Percentiles rank a stretch among this genome's conserved stretches.
Evolutionary conservation across 139 green algal genomes (phyloP).

Genomic region (Nannochloris sp.): DNA sequence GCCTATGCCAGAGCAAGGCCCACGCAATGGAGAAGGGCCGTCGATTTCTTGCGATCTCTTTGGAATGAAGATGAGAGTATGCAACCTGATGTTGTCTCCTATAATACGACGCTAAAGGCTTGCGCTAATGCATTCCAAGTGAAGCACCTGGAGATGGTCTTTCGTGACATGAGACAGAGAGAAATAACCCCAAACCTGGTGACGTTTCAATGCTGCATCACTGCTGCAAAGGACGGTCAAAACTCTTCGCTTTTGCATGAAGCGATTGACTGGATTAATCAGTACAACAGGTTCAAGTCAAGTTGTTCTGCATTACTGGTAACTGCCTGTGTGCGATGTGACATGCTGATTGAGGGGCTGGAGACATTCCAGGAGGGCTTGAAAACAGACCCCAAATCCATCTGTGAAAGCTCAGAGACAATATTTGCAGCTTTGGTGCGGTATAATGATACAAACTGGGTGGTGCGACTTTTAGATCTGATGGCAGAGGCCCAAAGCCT

Average conservation of each 20-base stretch:
- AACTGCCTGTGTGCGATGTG: conserved; percentile 44
- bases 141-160: conserved; percentile 36
- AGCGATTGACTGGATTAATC: conserved; percentile 40
- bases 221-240: conserved; percentile 38
- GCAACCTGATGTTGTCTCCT: conserved; percentile 64
- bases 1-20: conserved; percentile 68
- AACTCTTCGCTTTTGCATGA: conserved; percentile 1
- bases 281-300: conserved; percentile 49
- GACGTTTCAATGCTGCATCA: conserved; percentile 59
- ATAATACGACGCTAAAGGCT: conserved; percentile 81
- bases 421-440: neutral
- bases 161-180: conserved; percentile 18
- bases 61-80: conserved; percentile 52
- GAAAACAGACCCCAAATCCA: neutral
- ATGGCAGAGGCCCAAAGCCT: neutral
- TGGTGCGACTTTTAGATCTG: neutral
- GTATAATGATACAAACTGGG: neutral
- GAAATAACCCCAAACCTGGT: conserved; percentile 56
- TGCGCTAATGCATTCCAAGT: conserved; percentile 61
- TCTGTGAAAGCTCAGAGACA: neutral
- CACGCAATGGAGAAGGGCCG: conserved; percentile 46
- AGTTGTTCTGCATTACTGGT: conserved; percentile 59
- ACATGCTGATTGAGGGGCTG: neutral
- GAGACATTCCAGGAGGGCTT: neutral
- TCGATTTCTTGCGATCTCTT: conserved; percentile 66